Evolutionary conservation across 352 stramenopile genomes (phyloP).

Genomic region (Globisporangium radiosum): DNA sequence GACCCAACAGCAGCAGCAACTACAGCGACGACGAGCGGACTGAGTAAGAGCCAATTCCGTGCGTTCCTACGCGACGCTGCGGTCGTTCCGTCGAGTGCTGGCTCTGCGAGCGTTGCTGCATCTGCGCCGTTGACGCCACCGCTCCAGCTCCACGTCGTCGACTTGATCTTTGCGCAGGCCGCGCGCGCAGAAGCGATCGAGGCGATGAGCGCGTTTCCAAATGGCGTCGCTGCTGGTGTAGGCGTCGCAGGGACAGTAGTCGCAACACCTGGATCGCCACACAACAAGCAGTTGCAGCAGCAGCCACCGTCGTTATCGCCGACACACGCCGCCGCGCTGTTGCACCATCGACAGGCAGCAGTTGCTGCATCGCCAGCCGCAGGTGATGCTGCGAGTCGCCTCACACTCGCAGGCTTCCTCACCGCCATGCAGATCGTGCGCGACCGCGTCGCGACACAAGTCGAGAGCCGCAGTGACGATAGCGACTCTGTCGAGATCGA

Average conservation of each 20-base stretch:
- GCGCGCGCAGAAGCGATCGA: slow-evolving; percentile 30
- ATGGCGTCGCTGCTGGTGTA: too few species aligned
- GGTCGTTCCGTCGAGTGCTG: slow-evolving; percentile 21
- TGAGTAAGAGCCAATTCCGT: slow-evolving; percentile 68
- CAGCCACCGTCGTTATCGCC: background rate
- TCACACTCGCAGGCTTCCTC: slow-evolving; percentile 39
- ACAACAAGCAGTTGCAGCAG: background rate
- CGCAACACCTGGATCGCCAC: slow-evolving; percentile 4
- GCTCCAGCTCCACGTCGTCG: slow-evolving; percentile 55
- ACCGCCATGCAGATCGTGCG: slow-evolving; percentile 52
- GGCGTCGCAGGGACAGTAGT: background rate
- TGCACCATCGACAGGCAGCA: slow-evolving; percentile 21
- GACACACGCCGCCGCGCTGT: slow-evolving; percentile 13
- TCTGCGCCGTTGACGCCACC: background rate
- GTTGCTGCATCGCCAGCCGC: background rate
- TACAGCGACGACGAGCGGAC: slow-evolving; percentile 21
- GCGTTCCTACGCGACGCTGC: slow-evolving; percentile 43
- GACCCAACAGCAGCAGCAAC: slow-evolving; percentile 18
- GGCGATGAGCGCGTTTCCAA: slow-evolving; percentile 4
- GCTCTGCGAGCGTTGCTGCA: slow-evolving; percentile 7
- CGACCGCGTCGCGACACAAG: slow-evolving; percentile 38
- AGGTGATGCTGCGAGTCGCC: slow-evolving; percentile 8
- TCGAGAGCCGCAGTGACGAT: slow-evolving; percentile 21
- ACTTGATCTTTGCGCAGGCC: slow-evolving; percentile 58
- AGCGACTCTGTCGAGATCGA: slow-evolving; percentile 26